Evolutionary conservation across 2,329 filamentous ascomycete species (phyloP).

Genomic region (Alternaria sp.): DNA sequence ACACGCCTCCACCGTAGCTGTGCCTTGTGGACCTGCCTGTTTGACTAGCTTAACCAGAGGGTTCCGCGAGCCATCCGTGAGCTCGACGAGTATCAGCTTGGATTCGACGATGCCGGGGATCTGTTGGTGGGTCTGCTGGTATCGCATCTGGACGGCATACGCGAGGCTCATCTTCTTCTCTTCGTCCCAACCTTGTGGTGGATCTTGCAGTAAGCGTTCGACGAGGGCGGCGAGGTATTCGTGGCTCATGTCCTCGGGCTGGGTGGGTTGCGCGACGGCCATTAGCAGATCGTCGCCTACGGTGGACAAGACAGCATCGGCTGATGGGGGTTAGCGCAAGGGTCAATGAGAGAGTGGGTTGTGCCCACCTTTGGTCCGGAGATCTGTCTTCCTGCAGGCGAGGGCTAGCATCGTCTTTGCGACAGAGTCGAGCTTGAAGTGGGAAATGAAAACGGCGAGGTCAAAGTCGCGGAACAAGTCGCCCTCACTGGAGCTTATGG

Average conservation of each 20-base stretch:
- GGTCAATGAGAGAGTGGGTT: not conserved
- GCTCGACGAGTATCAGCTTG: slow-evolving; percentile 72
- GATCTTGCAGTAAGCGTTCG: slow-evolving; percentile 86
- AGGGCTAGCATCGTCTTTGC: slow-evolving; percentile 87
- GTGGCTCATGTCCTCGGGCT: slow-evolving; percentile 71
- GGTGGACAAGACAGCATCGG: slow-evolving; percentile 86
- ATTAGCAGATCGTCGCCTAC: slow-evolving; percentile 81
- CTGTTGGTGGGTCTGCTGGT: slow-evolving; percentile 68
- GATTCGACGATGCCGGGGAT: slow-evolving; percentile 75
- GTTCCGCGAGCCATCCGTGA: slow-evolving; percentile 68
- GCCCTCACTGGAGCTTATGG: slow-evolving; percentile 87
- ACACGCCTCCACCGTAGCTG: slow-evolving; percentile 75
- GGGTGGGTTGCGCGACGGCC: slow-evolving; percentile 70
- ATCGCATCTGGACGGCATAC: slow-evolving; percentile 69
- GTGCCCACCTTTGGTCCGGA: slow-evolving; percentile 83
- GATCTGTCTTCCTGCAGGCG: slow-evolving; percentile 83
- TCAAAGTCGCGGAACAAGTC: slow-evolving; percentile 97
- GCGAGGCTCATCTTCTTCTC: slow-evolving; percentile 73
- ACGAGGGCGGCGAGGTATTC: slow-evolving; percentile 80
- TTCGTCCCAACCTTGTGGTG: slow-evolving; percentile 84
- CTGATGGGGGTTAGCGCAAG: slow-evolving; percentile 58
- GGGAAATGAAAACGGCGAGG: slow-evolving; percentile 91
- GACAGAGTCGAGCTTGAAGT: slow-evolving; percentile 90
- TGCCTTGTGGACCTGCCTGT: slow-evolving; percentile 76
- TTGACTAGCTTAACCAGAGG: slow-evolving; percentile 73